Evolutionary conservation across 1,284 basidiomycete genomes (phyloP).

Genomic region (Rhodofomes roseus): DNA sequence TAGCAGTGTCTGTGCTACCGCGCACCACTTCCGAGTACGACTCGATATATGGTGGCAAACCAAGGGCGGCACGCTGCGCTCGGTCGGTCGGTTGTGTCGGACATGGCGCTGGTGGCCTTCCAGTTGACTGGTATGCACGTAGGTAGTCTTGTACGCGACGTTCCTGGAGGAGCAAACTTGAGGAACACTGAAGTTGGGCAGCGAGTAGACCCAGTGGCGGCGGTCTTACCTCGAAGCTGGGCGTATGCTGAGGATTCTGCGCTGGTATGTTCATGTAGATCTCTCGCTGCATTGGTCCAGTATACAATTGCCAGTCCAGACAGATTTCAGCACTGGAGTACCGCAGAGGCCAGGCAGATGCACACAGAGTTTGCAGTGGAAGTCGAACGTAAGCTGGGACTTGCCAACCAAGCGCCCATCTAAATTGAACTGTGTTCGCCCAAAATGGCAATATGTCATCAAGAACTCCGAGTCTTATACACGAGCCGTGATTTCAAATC

Average conservation of each 20-base stretch:
- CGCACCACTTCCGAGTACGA: slow-evolving; percentile 21
- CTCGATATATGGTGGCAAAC: slow-evolving; percentile 43
- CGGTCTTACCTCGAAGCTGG: slow-evolving; percentile 27
- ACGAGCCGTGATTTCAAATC: no score
- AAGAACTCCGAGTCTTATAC: no score
- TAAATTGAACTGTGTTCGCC: no score
- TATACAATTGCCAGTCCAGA: no score
- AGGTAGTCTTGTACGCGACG: slow-evolving; percentile 45
- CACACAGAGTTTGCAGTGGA: no score
- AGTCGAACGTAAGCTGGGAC: no score
- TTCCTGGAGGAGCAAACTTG: slow-evolving; percentile 33
- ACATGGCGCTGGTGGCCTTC: slow-evolving; percentile 39
- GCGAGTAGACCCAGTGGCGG: not conserved
- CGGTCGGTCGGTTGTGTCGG: slow-evolving; percentile 37
- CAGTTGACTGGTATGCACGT: slow-evolving; percentile 38
- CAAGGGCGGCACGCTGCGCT: slow-evolving; percentile 32
- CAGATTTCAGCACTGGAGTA: no score
- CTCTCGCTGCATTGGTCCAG: not conserved
- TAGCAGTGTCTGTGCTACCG: not conserved
- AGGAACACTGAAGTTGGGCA: not conserved
- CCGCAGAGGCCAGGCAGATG: no score
- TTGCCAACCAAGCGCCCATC: no score
- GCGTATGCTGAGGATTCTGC: slow-evolving; percentile 14
- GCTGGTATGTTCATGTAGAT: slow-evolving; percentile 24
- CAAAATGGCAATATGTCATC: no score